Percentiles rank a stretch among this genome's conserved stretches.
Conservation (phyloP, 164 flowering plant species). For the Malania oleifera region DNA sequence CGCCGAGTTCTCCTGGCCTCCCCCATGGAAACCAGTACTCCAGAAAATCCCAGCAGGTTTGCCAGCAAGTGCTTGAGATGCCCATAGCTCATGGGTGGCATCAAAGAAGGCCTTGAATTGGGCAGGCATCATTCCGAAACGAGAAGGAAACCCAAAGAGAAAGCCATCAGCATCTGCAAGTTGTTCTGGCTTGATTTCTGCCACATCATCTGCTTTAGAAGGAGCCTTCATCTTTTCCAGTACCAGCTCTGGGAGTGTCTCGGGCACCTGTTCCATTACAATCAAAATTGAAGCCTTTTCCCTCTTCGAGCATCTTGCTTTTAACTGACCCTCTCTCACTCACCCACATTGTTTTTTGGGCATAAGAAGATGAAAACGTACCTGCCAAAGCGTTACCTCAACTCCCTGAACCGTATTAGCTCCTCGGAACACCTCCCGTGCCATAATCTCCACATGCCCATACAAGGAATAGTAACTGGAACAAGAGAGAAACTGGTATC, state of each 20-base stretch:
- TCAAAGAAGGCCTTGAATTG: constrained; percentile 79
- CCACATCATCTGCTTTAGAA: constrained; percentile 48
- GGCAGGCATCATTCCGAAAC: constrained; percentile 86
- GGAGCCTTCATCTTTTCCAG: constrained; percentile 82
- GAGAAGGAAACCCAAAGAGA: constrained; percentile 82
- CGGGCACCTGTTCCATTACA: constrained; percentile 54
- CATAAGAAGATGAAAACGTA: neutral
- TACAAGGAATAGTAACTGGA: constrained; percentile 66
- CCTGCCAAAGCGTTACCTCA: constrained; percentile 92
- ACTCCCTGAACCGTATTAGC: constrained; percentile 69
- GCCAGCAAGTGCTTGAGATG: constrained; percentile 75
- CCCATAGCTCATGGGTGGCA: constrained; percentile 58
- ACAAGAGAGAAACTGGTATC: neutral
- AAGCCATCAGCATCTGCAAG: constrained; percentile 83
- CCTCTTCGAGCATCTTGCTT: neutral
- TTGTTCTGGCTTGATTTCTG: constrained; percentile 63
- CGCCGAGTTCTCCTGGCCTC: constrained; percentile 90
- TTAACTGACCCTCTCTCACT: neutral
- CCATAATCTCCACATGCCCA: constrained; percentile 78
- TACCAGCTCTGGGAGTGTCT: constrained; percentile 55
- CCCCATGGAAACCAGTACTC: constrained; percentile 95
- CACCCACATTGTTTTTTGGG: neutral
- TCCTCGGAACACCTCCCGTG: constrained; percentile 63
- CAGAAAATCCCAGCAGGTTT: constrained; percentile 93
- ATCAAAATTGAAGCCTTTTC: neutral